Conservation (phyloP, 2,329 filamentous ascomycete genomes). For the Fusarium piperis region DNA sequence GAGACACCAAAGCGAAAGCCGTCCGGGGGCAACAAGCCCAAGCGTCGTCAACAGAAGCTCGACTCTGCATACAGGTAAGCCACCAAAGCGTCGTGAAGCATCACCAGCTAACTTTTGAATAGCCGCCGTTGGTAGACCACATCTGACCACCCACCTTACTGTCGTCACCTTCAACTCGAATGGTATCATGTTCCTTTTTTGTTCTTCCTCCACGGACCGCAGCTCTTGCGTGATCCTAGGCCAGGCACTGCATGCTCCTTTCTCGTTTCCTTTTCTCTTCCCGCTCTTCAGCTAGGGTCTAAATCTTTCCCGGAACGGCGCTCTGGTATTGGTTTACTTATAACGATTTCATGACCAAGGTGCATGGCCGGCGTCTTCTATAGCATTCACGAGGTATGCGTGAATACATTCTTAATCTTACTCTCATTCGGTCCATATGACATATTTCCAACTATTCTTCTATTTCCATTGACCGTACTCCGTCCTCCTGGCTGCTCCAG, state of each 20-base stretch:
- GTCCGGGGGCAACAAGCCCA: constrained; percentile 38
- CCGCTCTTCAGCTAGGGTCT: constrained; percentile 8
- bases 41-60: constrained; percentile 47
- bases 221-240: constrained; percentile 25
- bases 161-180: constrained; percentile 5
- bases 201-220: constrained; percentile 10
- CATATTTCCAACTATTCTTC: constrained; percentile 7
- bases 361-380: constrained; percentile 43
- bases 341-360: constrained; percentile 44
- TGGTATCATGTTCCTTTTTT: constrained; percentile 25
- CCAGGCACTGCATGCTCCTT: constrained; percentile 28
- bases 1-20: constrained; percentile 35
- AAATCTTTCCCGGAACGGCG: constrained; percentile 32
- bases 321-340: constrained; percentile 33
- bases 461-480: constrained; percentile 4
- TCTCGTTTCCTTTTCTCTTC: constrained; percentile 2
- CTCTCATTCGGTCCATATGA: constrained; percentile 14
- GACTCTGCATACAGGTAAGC: constrained; percentile 53
- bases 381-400: constrained; percentile 48
- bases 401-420: constrained; percentile 44
- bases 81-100: background rate
- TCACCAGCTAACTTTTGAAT: constrained; percentile 19
- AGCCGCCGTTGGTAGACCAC: constrained; percentile 50
- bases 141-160: background rate
- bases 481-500: constrained; percentile 1